Conservation (phyloP, 257 asterid species). For the Solanum phureja region DNA sequence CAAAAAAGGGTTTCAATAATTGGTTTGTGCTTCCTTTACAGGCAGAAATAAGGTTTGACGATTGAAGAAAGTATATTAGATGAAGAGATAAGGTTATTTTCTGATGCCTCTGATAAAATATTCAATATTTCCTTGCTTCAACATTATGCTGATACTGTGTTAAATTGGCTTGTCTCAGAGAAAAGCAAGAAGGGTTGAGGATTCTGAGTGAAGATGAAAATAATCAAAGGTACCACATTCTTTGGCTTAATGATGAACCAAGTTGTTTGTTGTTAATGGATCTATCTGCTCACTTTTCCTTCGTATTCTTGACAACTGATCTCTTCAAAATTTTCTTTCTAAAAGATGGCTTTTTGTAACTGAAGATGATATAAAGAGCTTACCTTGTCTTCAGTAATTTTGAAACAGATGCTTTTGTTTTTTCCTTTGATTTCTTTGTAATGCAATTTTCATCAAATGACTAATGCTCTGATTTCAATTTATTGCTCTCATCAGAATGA, state of each 20-base stretch:
- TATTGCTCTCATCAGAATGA: slow-evolving; percentile 38
- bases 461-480: neutral
- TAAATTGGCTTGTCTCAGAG: slow-evolving; percentile 15
- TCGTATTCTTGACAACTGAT: neutral
- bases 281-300: neutral
- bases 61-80: slow-evolving; percentile 24
- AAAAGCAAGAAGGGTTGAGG: slow-evolving; percentile 31
- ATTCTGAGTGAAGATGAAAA: slow-evolving; percentile 35
- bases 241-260: neutral
- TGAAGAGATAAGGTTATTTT: slow-evolving; percentile 29
- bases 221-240: slow-evolving; percentile 20
- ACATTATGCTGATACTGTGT: slow-evolving; percentile 2
- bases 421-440: neutral
- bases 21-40: slow-evolving; percentile 7
- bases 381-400: slow-evolving; percentile 79
- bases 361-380: slow-evolving; percentile 70
- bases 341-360: slow-evolving; percentile 79
- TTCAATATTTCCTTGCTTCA: neutral
- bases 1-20: neutral
- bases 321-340: slow-evolving; percentile 4
- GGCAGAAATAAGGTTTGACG: slow-evolving; percentile 21
- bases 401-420: neutral
- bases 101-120: neutral
- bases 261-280: neutral
- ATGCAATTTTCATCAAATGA: neutral